Evolutionary conservation across 192 early-diverging fungal species (phyloP), one percentile per base, ranked within the genome.

Genomic region (Gorgonomyces haynaldii): DNA sequence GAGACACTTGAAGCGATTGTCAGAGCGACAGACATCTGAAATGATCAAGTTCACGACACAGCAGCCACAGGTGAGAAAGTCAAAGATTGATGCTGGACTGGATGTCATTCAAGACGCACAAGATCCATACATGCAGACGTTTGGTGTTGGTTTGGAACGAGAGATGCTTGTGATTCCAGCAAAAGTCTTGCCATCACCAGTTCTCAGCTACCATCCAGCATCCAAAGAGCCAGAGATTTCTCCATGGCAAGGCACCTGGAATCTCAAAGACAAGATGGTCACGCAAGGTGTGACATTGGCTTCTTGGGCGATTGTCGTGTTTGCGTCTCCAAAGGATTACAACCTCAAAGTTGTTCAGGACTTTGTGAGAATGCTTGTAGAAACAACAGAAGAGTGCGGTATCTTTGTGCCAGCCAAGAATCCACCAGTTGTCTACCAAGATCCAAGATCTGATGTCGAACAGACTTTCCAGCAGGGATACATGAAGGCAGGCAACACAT

Each of bases 21-120:
- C 87, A 51, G 86, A 92, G 39, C 62, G 61, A 23, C 73, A 75
- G 65, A 94, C 91, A 0, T 83, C 88, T 0, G 89, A 97, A 53
- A 94, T 97, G 91, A 92, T 97, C 55, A 86, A 79, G 24, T 89
- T 87, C 55, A 90, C 89, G 0, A 89, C 86, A 54, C 81, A 85
- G 60, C 72, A 69, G 24, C 93, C 93, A 0, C 69, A 76, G 38
- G 72, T 86, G n/a, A 85, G 91, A 42, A 75, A 77, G 45, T 74
- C 82, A 57, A 86, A 86, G 53, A 96, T 96, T 52, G 69, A 62
- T n/a, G 70, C 82, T 16, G 83, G 79, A 8, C 59, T 87, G n/a
- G 62, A 66, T 8, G 56, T 82, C 28, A 60, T 93, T 50, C 50
- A 74, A 55, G 42, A 86, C 75, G 61, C 68, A 13, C 69, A 68